Base-by-base conservation (phyloP, 352 stramenopile species). In the Phytophthora foliorum region DNA sequence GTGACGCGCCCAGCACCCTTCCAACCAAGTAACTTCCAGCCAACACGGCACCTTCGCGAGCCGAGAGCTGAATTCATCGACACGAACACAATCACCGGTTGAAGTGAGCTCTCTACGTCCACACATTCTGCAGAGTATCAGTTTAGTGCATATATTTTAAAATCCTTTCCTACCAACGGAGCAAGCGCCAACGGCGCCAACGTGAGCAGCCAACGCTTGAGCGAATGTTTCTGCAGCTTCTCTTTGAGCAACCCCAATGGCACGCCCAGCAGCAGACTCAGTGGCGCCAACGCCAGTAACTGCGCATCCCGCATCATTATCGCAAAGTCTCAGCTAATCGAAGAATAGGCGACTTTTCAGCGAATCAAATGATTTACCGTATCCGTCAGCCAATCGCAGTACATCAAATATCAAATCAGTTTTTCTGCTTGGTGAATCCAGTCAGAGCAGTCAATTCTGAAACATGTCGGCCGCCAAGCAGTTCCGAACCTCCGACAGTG, bases 191-290 rank as follows among this genome's bases (percentile, higher is more conserved):
- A 64, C 19, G 82, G 83, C 24, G 63, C 50, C 16, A 92, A 62
- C 29, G 59, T 41, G 17, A 93, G 55, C 16, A 76, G 22, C 78
- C 73, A 86, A 5, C 86, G 76, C 67, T 77, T 74, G 10, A 74
- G 29, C 3, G 83, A 90, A 25, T 77, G 25, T 32, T 80, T 84
- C 9, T 45, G 41, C 31, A 77, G 46, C 16, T 69, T 74, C 60
- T 93, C 86, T 53, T 92, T 91, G 13, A 88, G 34, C 4, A 90
- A 16, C 6, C 86, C 86, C 1, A 80, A 61, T 6, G 74, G 69
- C 6, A 90, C 19, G 25, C 86, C 86, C 1, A 90, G 56, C 44
- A 73, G 34, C 22, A 87, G 34, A 31, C 77, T 69, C 25, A 88
- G 61, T 17, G 81, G 74, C 29, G 74, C 53, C 42, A 77, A 32